Evolutionary conservation across 1,284 basidiomycete species (phyloP), one percentile per base, ranked within the genome.

Genomic region (Trichosporon inkin): DNA sequence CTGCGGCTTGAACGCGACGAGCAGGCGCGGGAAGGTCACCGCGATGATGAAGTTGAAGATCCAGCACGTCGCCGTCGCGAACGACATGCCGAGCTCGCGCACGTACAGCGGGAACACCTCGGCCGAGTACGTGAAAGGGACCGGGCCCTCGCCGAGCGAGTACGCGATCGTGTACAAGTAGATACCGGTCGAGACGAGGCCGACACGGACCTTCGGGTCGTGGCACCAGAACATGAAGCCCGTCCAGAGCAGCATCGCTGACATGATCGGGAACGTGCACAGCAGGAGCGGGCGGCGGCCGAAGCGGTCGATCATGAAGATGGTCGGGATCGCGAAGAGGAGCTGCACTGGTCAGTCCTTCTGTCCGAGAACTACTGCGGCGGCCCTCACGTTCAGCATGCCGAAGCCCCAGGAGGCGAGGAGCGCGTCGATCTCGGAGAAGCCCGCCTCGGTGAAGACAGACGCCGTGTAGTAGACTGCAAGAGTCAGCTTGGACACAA

Each of bases 241-340:
- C 20, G 76, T 73, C 19, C 71, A 76, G 16, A 77, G 69, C 57
- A 76, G 67, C 58, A 70, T 70, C 36, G 71, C 57, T 13, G 76
- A 73, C 81, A 82, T 81, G 55, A 76, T 56, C 2, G 81, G 81
- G 76, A 81, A 82, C 17, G 86, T 87, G 66, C 81, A 79, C 17
- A 89, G 76, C 24, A 89, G 77, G 11, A 88, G 78, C 62, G 84
- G 86, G 19, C 88, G 81, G 20, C 88, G 83, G 16, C 88, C 88
- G 67, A 85, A 89, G 2, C 62, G 67, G 66, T 70, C 70, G 14
- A 70, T 70, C 14, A 62, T 68, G 62, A 64, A 62, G 52, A 71
- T 57, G 17, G 65, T 65, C 2, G 69, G 69, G 59, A 67, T 57
- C 55, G 68, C 68, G 36, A 72, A 68, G 7, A 60, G 17, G 14